Evolutionary conservation across 208 protist genomes (phyloP).

Genomic region (Naegleria lovaniensis): DNA sequence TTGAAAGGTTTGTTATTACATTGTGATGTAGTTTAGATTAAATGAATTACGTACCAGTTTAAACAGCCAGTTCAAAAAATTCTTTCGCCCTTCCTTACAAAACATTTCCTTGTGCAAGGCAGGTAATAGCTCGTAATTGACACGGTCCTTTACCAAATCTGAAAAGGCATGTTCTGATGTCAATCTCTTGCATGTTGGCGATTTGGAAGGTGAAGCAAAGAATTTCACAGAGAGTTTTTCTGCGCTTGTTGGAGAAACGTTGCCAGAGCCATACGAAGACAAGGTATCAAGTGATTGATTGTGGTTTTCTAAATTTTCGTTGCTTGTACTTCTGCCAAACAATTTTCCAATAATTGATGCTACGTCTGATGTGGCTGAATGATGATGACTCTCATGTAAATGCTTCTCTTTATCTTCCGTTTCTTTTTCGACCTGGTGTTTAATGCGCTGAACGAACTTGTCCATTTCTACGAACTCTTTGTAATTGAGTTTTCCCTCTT

Average conservation of each 20-base stretch:
- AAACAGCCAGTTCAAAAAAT: conserved; percentile 6
- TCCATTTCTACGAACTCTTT: conserved; percentile 19
- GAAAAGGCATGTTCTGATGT: neutral
- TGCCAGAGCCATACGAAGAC: too few species aligned
- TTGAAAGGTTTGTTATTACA: neutral
- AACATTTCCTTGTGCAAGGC: conserved; percentile 1
- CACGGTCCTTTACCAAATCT: neutral
- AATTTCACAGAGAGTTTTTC: neutral
- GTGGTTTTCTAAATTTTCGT: neutral
- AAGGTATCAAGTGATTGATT: neutral
- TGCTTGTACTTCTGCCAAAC: neutral
- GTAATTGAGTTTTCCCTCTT: neutral
- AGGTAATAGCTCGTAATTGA: neutral
- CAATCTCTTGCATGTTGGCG: too few species aligned
- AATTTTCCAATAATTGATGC: neutral
- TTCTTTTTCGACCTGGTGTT: conserved; percentile 2
- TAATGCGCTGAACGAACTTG: conserved; percentile 15
- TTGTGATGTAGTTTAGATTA: neutral
- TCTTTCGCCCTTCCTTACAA: neutral
- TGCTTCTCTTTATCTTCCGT: neutral
- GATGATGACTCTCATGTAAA: neutral
- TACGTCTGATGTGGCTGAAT: neutral
- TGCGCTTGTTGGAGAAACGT: neutral
- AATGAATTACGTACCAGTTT: conserved; percentile 13
- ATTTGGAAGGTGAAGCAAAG: neutral